A percentile compares a stretch with the other conserved stretches of the same genome.
phyloP scores from a whole-genome alignment of 495 filamentous ascomycete species.

The Geopyxis carbonaria region DNA sequence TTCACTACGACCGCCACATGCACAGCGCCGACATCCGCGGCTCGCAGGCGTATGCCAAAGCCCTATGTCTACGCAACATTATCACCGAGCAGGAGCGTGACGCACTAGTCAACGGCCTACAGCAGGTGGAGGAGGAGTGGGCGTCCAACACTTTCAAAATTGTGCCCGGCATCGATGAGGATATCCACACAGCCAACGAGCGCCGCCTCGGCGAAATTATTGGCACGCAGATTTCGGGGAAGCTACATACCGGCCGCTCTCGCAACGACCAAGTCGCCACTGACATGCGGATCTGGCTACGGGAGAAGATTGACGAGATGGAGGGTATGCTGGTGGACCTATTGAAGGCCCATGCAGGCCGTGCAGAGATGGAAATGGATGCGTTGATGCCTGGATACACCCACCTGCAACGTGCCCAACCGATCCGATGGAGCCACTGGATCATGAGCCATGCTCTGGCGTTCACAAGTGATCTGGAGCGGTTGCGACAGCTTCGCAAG shows the following conservation, averaged over 20 bases:
- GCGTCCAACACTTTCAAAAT: slow-evolving; percentile 39
- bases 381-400: slow-evolving; percentile 62
- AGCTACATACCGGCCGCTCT: slow-evolving; percentile 82
- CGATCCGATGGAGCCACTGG: slow-evolving; percentile 79
- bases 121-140: slow-evolving; percentile 63
- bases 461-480: slow-evolving; percentile 63
- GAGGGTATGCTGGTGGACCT: slow-evolving; percentile 52
- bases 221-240: slow-evolving; percentile 70
- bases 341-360: slow-evolving; percentile 49
- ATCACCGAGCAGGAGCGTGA: slow-evolving; percentile 58
- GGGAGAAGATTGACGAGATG: slow-evolving; percentile 56
- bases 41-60: slow-evolving; percentile 73
- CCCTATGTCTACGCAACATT: slow-evolving; percentile 60
- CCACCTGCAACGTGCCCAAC: slow-evolving; percentile 82
- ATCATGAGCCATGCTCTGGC: slow-evolving; percentile 60
- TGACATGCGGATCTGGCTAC: slow-evolving; percentile 85
- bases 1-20: slow-evolving; percentile 66
- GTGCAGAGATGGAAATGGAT: slow-evolving; percentile 66
- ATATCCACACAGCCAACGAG: slow-evolving; percentile 89
- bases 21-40: slow-evolving; percentile 67
- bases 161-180: slow-evolving; percentile 45
- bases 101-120: slow-evolving; percentile 58
- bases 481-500: slow-evolving; percentile 54
- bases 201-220: slow-evolving; percentile 78
- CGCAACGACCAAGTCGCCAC: slow-evolving; percentile 89